Evolutionary conservation across 2,329 filamentous ascomycete species (phyloP), one percentile per base, ranked within the genome.

Genomic region (Penicillium brasilianum): DNA sequence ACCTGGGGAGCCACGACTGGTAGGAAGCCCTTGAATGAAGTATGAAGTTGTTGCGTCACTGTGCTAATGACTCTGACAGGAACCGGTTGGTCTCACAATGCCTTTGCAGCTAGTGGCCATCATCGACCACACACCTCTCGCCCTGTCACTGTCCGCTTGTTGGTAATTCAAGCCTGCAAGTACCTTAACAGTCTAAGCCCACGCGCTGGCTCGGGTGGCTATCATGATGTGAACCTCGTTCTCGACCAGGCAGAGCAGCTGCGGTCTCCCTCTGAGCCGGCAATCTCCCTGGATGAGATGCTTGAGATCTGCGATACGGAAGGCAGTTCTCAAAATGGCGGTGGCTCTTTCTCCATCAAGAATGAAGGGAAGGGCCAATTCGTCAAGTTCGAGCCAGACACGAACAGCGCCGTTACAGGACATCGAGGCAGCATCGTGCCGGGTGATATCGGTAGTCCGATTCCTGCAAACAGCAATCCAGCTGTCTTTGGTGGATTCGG

Each of bases 241-340:
- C 81, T 87, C 36, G 80, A 78, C 32, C 84, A 93, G 70, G 88
- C 93, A 67, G 85, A 89, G 10, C 84, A 86, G 57, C 82, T 91
- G 32, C 87, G 88, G 57, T 80, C 80, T 36, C 78, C 84, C n/a
- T 82, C 82, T 57, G 85, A 89, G 60, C 77, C 83, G 28, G 73
- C 80, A 69, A 87, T 81, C 75, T 82, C 66, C 76, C 87, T 81
- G 71, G 83, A 82, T 28, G 93, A 97, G 70, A 83, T 98, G 69
- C 83, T 94, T 41, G 88, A 91, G 59, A 89, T 96, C 60, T 95
- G 91, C 75, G 94, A 98, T 70, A 97, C 94, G 0, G 92, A 97
- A 74, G 95, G 95, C 59, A 96, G 90, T 70, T 74, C 81, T 2
- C 87, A 89, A 61, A 98, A 98, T 70, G 95, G 95, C 49, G 94